Percentiles rank a stretch among this genome's conserved stretches.
Conservation (phyloP, 345 rosid species). For the Euphorbia peplus region DNA sequence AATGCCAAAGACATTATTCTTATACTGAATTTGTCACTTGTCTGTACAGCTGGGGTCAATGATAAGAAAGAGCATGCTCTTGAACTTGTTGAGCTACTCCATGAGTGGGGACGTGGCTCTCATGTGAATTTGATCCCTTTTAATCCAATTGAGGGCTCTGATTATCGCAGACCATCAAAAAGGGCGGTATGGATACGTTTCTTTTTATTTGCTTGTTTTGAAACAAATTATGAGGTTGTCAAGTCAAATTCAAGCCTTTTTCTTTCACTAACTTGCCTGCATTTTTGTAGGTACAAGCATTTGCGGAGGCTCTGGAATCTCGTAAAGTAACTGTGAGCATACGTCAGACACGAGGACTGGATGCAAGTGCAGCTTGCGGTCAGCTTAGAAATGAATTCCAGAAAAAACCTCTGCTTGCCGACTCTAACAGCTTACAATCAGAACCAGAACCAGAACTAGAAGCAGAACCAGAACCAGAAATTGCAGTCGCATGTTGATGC, state of each 20-base stretch:
- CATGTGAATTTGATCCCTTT: constrained; percentile 93
- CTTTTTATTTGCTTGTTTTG: constrained; percentile 4
- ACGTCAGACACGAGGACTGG: constrained; percentile 88
- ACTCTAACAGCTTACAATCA: constrained; percentile 32
- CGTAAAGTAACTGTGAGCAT: constrained; percentile 69
- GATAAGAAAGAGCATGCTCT: constrained; percentile 69
- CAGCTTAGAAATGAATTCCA: constrained; percentile 93
- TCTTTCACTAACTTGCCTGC: background rate
- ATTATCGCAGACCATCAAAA: constrained; percentile 69
- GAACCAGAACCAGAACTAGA: constrained; percentile 25
- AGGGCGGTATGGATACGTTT: constrained; percentile 51
- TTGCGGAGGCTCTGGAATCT: constrained; percentile 66
- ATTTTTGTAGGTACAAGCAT: constrained; percentile 55
- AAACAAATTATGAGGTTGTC: background rate
- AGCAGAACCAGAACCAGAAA: constrained; percentile 20
- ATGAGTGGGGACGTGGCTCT: constrained; percentile 69
- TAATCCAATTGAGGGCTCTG: constrained; percentile 89
- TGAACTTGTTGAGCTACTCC: constrained; percentile 83
- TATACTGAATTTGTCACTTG: constrained; percentile 6
- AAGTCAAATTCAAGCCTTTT: background rate
- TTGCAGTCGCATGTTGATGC: constrained; percentile 41
- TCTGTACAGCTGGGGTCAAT: constrained; percentile 80
- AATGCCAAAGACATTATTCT: background rate
- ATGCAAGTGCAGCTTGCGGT: constrained; percentile 98
- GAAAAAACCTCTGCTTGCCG: constrained; percentile 60